Evolutionary conservation across 192 early-diverging fungal genomes (phyloP), one percentile per base, ranked within the genome.

Genomic region (Spinellus fusiger): DNA sequence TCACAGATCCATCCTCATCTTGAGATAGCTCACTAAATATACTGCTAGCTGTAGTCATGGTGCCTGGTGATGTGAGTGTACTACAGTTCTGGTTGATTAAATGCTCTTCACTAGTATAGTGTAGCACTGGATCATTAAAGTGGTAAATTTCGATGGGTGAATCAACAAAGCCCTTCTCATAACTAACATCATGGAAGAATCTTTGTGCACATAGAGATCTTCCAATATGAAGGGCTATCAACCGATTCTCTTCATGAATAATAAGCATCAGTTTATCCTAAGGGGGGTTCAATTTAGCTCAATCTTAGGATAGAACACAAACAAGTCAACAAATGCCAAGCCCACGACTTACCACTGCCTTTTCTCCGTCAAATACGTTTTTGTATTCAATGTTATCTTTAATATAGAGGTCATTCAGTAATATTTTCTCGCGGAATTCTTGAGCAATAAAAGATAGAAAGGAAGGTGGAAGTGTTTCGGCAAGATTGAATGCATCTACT

Each of bases 181-280:
- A 94, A 7, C 76, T 84, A 20, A 96, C 91, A 73, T 98, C 93
- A 67, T 94, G 89, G 70, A 98, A 93, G 56, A 92, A 86, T 25
- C 81, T 79, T 74, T 98, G 96, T 44, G 85, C 80, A 65, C 88
- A 93, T 49, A 98, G 69, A 12, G 93, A 88, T 12, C 93, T 82
- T 12, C 96, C 96, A 5, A 96, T 71, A 13, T 90, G 76, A 22
- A 96, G 71, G 5, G 93, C 91, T 50, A 93, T 70, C 52, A 91
- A 86, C 56, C 94, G 83, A 70, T 96, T 91, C 1, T 77, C 84
- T 2, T 90, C 88, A 54, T 82, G 77, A 62, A 94, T 87, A 18
- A 95, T 88, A 12, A 77, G 74, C 25, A 79, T 78, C 26, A 96
- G 76, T 35, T 86, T 88, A 66, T 67, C 65, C 65, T 67, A 54